Base-by-base conservation (phyloP, 768 basidiomycete species). In the Peribolospora baueri region DNA sequence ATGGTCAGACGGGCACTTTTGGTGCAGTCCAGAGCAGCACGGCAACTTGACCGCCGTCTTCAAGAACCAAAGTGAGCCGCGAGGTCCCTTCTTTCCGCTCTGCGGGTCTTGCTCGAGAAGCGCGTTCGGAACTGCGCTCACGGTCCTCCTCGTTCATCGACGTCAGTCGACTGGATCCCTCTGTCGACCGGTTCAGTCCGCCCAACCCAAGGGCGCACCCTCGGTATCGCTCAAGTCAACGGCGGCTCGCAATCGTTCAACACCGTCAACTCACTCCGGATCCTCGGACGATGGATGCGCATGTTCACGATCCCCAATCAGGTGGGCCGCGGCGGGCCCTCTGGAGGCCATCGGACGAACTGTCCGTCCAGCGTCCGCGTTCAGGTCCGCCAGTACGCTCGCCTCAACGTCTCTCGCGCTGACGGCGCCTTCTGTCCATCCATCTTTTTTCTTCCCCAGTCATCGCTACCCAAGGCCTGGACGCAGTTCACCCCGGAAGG, bases 91-190 rank as follows among this genome's bases (percentile, higher is more conserved):
- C 5, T 9, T 46, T 14, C 48, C 37, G 10, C 37, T 8, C 6
- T 4, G 2, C 3, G 46, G 8, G 39, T 3, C 42, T 48, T 6
- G n/a, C 52, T 7, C 1, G 6, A 3, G 5, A 9, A 8, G 3
- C 14, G 10, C 48, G 7, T 40, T 3, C n/a, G 37, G 1, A 39
- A 11, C 40, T 48, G 13, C 42, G 2, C 13, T 46, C 42, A 41
- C 14, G 37, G 9, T n/a, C 3, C 0, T 9, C 37, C n/a, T 8
- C 0, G 1, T n/a, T 53, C 36, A 9, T 11, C 25, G 25, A 25
- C 25, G 11, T 37, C 52, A 65, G 64, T 68, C 52, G 68, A 69
- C 54, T 69, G 68, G 67, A 67, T 69, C 46, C 68, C 68, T 3
- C 56, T 69, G 6, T 59, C 61, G 0, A 61, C 61, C 0, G 68